A percentile compares a stretch with the other conserved stretches of the same genome.
phyloP scores from a whole-genome alignment of 1,139 yeast genomes.

The Pichia kudriavzevii region DNA sequence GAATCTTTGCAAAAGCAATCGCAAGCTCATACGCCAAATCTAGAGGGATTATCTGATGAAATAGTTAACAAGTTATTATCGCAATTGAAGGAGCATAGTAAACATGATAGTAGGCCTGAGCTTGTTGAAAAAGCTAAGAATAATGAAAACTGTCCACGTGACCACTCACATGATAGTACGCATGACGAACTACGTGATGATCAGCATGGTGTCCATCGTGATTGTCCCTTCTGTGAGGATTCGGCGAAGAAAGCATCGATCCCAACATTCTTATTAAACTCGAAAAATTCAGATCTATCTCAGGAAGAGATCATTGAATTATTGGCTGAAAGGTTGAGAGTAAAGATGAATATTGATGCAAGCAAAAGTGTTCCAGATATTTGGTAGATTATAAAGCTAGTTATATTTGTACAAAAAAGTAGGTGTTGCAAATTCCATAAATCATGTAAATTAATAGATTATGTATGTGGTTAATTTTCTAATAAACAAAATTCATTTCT shows the following conservation, averaged over 20 bases:
- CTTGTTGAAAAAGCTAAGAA: not conserved
- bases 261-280: not conserved
- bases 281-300: not conserved
- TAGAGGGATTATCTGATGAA: slow-evolving; percentile 7
- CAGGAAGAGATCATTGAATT: slow-evolving; percentile 10
- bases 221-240: slow-evolving; percentile 12
- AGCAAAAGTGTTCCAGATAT: slow-evolving; percentile 10
- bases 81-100: slow-evolving; percentile 7
- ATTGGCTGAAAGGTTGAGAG: slow-evolving; percentile 10
- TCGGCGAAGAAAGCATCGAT: slow-evolving; percentile 1
- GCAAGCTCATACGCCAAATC: not conserved
- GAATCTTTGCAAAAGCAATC: slow-evolving; percentile 8
- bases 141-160: too few species aligned
- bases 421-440: too few species aligned
- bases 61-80: slow-evolving; percentile 7
- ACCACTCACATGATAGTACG: too few species aligned
- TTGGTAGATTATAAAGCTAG: slow-evolving; percentile 19
- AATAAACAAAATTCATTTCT: slow-evolving; percentile 14
- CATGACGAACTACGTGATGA: too few species aligned
- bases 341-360: slow-evolving; percentile 5
- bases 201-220: too few species aligned
- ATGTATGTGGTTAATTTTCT: slow-evolving; percentile 1
- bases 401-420: too few species aligned
- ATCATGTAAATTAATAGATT: too few species aligned
- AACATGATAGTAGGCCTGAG: not conserved